Percentiles rank a stretch among this genome's conserved stretches.
Conservation (phyloP, 1,284 basidiomycete genomes). For the Peniophora sp. region DNA sequence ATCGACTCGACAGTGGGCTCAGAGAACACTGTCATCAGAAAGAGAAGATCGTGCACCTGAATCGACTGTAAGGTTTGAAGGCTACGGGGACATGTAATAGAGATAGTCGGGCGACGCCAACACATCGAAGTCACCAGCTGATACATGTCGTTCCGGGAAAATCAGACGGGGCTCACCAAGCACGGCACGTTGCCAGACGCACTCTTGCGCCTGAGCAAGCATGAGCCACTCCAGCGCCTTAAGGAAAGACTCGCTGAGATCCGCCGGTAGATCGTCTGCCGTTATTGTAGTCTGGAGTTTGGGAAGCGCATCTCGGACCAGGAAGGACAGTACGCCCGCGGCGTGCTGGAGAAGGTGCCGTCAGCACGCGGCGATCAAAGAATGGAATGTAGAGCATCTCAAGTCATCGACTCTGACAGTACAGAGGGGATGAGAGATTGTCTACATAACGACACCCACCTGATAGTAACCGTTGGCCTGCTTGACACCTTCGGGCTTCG, state of each 20-base stretch:
- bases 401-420: no score
- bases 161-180: slow-evolving; percentile 41
- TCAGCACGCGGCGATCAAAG: neutral
- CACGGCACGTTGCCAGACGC: slow-evolving; percentile 91
- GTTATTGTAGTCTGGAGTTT: slow-evolving; percentile 43
- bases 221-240: slow-evolving; percentile 69
- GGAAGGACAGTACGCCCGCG: slow-evolving; percentile 67
- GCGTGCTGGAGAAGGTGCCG: slow-evolving; percentile 24
- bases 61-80: no score
- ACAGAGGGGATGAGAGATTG: neutral
- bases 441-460: slow-evolving; percentile 32
- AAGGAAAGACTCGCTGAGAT: slow-evolving; percentile 61
- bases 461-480: slow-evolving; percentile 66
- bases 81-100: slow-evolving; percentile 1
- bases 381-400: neutral
- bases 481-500: slow-evolving; percentile 69
- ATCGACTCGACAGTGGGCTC: no score
- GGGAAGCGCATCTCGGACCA: slow-evolving; percentile 52
- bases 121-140: neutral
- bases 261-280: slow-evolving; percentile 47
- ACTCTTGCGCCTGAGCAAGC: slow-evolving; percentile 95
- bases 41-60: no score
- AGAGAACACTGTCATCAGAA: no score
- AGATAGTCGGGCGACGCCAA: neutral
- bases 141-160: no score